Conservation (phyloP, 495 filamentous ascomycete species). For the Apiosordaria backusii region DNA sequence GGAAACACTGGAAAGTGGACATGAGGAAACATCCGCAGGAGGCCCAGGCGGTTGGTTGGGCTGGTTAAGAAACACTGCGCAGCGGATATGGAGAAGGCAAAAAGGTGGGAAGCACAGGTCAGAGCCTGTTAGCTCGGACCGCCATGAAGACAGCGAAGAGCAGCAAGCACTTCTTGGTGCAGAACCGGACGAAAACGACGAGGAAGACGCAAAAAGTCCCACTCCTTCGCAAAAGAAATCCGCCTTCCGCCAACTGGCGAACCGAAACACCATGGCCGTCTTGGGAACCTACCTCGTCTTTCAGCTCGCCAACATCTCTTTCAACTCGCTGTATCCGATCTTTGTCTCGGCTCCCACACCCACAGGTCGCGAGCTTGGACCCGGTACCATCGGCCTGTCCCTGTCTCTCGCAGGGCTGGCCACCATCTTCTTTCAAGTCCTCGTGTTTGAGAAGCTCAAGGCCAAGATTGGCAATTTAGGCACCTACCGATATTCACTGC, state of each 20-base stretch:
- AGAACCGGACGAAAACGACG: slow-evolving; percentile 21
- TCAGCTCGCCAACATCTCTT: slow-evolving; percentile 82
- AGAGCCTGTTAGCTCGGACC: slow-evolving; percentile 28
- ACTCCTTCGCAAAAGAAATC: slow-evolving; percentile 34
- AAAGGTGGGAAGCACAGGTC: slow-evolving; percentile 24
- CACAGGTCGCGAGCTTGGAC: slow-evolving; percentile 68
- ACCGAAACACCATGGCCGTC: slow-evolving; percentile 74
- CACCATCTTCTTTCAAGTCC: slow-evolving; percentile 85
- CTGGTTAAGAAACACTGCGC: slow-evolving; percentile 13
- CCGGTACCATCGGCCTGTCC: slow-evolving; percentile 78
- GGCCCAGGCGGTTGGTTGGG: slow-evolving; percentile 14
- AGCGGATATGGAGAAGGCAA: slow-evolving; percentile 41
- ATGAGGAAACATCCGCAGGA: slow-evolving; percentile 27
- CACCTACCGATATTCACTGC: slow-evolving; percentile 73
- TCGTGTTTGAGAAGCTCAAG: slow-evolving; percentile 73
- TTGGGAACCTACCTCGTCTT: slow-evolving; percentile 83
- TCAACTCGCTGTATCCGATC: slow-evolving; percentile 88
- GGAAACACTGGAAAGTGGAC: slow-evolving; percentile 78
- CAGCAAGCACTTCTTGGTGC: slow-evolving; percentile 21
- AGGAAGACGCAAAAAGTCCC: slow-evolving; percentile 29
- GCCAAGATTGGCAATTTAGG: slow-evolving; percentile 79
- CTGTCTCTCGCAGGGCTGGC: slow-evolving; percentile 79
- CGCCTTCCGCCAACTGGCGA: slow-evolving; percentile 56
- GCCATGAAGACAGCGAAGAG: slow-evolving; percentile 32
- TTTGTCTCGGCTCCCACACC: slow-evolving; percentile 74